These are phyloP conservation scores for Flaveria linearis DNA, from an alignment of 129 eudicot genomes.

Conservation along the genomic window DNA sequence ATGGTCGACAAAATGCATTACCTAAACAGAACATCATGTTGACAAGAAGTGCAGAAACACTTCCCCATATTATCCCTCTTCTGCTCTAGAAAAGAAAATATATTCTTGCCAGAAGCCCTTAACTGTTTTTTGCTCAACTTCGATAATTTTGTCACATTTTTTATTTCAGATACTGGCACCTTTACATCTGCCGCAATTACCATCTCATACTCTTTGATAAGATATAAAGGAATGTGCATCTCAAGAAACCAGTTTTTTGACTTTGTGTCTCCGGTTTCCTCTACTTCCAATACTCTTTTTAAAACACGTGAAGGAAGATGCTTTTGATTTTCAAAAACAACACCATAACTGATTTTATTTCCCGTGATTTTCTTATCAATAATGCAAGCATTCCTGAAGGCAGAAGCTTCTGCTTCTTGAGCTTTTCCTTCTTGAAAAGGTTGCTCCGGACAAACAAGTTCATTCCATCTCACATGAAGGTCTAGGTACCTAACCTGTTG, in stretches of 20 bases:
- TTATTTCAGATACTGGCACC: conserved; percentile 32
- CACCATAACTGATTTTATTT: conserved; percentile 63
- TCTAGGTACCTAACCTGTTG: conserved; percentile 88
- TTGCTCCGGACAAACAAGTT: conserved; percentile 87
- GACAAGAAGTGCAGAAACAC: conserved; percentile 67
- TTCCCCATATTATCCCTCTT: conserved; percentile 55
- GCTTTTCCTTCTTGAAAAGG: conserved; percentile 75
- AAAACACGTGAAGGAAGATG: conserved; percentile 87
- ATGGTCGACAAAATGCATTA: conserved; percentile 30
- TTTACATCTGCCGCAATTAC: conserved; percentile 27
- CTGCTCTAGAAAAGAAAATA: conserved; percentile 51
- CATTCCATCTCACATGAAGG: conserved; percentile 83
- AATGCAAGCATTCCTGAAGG: conserved; percentile 80
- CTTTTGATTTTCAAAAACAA: conserved; percentile 81
- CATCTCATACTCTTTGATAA: conserved; percentile 79
- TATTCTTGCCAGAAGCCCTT: conserved; percentile 63
- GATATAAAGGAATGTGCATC: conserved; percentile 72
- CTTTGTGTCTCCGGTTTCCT: conserved; percentile 55
- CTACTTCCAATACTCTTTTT: conserved; percentile 69
- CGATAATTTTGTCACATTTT: conserved; percentile 32
- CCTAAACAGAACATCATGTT: conserved; percentile 63
- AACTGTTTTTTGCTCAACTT: conserved; percentile 52
- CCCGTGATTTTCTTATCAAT: conserved; percentile 62
- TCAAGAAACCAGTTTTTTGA: conserved; percentile 88
- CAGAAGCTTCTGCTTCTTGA: conserved; percentile 80